Evolutionary conservation across 257 asterid genomes (phyloP), one percentile per base, ranked within the genome.

Genomic region (Echites panduratus): DNA sequence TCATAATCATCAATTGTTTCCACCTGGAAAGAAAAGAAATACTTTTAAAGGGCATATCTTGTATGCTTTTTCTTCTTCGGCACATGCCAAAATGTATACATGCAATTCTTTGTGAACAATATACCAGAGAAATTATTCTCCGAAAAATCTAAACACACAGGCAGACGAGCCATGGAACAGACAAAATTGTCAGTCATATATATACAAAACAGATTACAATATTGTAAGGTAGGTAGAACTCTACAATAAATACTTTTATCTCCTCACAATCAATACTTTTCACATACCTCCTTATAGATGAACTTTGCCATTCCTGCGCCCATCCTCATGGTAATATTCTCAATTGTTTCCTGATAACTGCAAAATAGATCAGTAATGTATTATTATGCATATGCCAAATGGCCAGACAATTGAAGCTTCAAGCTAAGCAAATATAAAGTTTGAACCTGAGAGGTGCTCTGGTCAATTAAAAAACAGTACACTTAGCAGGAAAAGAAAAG

Each of bases 241-340:
- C 27, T 19, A 38, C 14, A 32, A 52, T 47, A 68, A 61, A 13
- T 40, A 50, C 41, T 53, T 38, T 41, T 26, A 45, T 75, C 52
- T n/a, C 27, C 43, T 38, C 40, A 26, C 44, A 26, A 20, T 17
- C 52, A 56, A 66, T 54, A 71, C 57, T 57, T 74, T 61, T 67
- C 65, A 43, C 73, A 50, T 89, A 94, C 99, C 98, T 94, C 98
- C 86, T 89, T 87, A 91, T 96, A 85, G 43, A 94, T 94, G 82
- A 87, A 94, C 80, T 94, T 94, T 80, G 98, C 98, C 99, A 94
- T 91, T 80, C 98, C 99, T 71, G 97, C 94, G 74, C 98, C 99
- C 99, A 94, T 94, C 79, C 90, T 91, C 99, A 83, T 85, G 79
- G 99, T 91, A 80, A 91, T 90, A 77, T 94, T 96, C 89, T 91